Conservation (phyloP, 768 basidiomycete genomes). For the Lyophyllum decastes region DNA sequence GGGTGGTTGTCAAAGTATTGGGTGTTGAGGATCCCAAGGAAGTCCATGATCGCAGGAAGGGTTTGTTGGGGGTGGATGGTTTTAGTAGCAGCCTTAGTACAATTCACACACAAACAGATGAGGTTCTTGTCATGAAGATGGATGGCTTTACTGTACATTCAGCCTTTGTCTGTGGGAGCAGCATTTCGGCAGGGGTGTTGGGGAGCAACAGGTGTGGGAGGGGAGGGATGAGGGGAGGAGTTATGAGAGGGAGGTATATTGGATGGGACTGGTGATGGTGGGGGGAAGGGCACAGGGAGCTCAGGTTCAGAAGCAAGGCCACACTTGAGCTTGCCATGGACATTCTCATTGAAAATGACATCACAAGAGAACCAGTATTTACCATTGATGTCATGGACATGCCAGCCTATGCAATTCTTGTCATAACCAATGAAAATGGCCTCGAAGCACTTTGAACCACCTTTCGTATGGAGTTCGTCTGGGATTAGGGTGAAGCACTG, state of each 20-base stretch:
- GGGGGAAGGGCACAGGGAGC: no score
- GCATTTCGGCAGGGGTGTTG: neutral
- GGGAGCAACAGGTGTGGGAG: neutral
- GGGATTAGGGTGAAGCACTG: conserved; percentile 22
- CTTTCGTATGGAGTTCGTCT: conserved; percentile 17
- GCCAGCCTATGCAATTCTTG: conserved; percentile 21
- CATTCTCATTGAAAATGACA: conserved; percentile 29
- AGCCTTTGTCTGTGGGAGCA: neutral
- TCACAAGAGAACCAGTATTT: conserved; percentile 24
- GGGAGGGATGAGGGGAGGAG: no score
- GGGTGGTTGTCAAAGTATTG: neutral
- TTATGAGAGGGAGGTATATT: neutral
- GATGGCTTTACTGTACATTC: neutral
- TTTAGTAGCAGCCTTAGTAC: neutral
- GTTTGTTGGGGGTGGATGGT: neutral
- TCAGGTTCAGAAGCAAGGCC: no score
- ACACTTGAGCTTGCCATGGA: conserved; percentile 10
- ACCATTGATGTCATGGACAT: conserved; percentile 14
- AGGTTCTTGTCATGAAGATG: neutral
- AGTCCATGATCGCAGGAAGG: no score
- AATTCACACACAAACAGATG: neutral
- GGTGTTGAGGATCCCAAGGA: neutral
- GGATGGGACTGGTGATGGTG: neutral
- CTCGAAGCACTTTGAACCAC: conserved; percentile 2
- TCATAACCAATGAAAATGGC: no score